Base-by-base conservation (phyloP, 83 land plant genomes). In the Isoetes engelmannii region DNA sequence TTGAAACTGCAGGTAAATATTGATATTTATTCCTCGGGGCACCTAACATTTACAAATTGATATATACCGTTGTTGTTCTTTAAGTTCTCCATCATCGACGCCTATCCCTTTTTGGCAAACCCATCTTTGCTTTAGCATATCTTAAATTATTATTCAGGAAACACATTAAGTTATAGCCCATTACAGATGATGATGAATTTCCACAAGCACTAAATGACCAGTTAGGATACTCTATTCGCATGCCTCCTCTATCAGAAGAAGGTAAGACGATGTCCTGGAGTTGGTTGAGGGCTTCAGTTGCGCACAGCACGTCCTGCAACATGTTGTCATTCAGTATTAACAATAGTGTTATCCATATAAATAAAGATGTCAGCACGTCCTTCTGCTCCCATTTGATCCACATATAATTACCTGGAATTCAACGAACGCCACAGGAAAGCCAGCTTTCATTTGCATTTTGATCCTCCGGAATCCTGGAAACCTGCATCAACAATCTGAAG, bases 391-490 rank as follows among this genome's bases (percentile, higher is more conserved):
- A n/a, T n/a, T n/a, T n/a, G n/a, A n/a, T n/a, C n/a, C n/a, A n/a
- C n/a, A n/a, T n/a, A n/a, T n/a, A n/a, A n/a, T n/a, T 49, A 72
- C 74, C 74, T 72, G 69, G 57, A 72, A 72, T 48, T 72, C 74
- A 41, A 72, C 74, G 50, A 72, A 72, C 46, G 74, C 74, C 8
- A 72, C 74, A 50, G 74, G 74, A 4, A 63, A 57, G 12, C 74
- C 68, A 72, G 47, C 67, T 37, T 62, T 63, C 13, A 65, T 62
- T 17, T 72, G 74, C 4, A 81, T 77, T 78, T 86, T 86, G 59
- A 84, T 54, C 46, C 83, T 86, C 18, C 83, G n/a, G 57, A 83
- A 84, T 53, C 86, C 86, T 46, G 84, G 84, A 58, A 72, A 86
- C 56, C 86, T 86, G 50, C 5, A n/a, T 7, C 12, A 7, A 12